Evolutionary conservation across 345 rosid genomes (phyloP).

Genomic region (Eucalyptus pauciflora): DNA sequence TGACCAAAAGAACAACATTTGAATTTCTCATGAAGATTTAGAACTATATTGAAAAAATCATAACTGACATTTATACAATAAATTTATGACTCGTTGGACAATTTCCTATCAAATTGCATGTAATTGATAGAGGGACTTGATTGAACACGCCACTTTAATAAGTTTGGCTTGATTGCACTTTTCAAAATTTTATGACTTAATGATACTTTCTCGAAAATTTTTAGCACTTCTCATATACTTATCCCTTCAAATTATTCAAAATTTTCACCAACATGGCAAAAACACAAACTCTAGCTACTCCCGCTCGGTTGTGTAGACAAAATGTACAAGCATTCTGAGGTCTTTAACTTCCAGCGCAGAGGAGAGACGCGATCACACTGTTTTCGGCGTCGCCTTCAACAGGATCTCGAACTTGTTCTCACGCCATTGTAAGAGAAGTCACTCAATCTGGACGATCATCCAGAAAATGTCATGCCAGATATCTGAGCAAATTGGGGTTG

Average conservation of each 20-base stretch:
- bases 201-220: too few species aligned
- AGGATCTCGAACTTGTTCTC: neutral
- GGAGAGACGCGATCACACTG: neutral
- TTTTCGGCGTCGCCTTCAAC: neutral
- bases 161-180: neutral
- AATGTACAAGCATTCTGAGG: neutral
- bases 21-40: fast-evolving
- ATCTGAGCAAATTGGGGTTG: constrained; percentile 54
- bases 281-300: neutral
- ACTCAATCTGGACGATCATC: neutral
- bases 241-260: neutral
- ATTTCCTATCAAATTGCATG: neutral
- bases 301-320: neutral
- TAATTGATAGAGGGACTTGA: neutral
- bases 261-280: neutral
- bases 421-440: neutral
- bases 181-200: too few species aligned
- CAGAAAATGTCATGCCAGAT: constrained; percentile 37
- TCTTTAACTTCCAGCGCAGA: neutral
- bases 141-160: neutral
- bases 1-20: fast-evolving
- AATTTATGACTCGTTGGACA: neutral
- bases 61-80: fast-evolving
- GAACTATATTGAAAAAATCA: neutral
- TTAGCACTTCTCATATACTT: fast-evolving